Conservation (phyloP, 345 rosid species). For the Gossypium mustelinum region DNA sequence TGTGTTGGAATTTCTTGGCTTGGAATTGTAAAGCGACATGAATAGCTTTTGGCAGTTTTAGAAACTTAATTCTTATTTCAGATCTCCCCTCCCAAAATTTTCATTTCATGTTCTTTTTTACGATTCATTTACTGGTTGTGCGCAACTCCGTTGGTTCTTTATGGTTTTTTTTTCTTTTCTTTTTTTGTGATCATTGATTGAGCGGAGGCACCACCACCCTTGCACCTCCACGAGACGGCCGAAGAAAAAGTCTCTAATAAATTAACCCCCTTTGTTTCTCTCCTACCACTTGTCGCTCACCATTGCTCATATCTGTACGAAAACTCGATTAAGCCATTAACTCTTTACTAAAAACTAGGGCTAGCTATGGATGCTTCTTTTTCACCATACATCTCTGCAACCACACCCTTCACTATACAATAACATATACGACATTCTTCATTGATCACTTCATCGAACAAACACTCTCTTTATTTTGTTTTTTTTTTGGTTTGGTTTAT, state of each 20-base stretch:
- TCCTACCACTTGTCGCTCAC: conserved; percentile 40
- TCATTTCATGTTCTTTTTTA: too few species aligned
- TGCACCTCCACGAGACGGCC: conserved; percentile 31
- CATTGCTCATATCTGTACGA: conserved; percentile 22
- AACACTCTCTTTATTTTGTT: not conserved
- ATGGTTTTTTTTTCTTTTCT: not conserved
- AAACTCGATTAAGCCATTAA: too few species aligned
- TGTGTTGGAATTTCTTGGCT: conserved; percentile 43
- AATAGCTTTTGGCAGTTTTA: conserved; percentile 42
- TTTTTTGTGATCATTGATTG: conserved; percentile 15
- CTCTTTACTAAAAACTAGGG: conserved; percentile 27
- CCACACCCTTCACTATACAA: not conserved
- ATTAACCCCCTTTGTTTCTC: not conserved
- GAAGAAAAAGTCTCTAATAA: not conserved
- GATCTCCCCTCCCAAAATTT: not conserved
- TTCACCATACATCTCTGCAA: not conserved
- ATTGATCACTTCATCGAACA: not conserved
- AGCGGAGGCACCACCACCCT: conserved; percentile 34
- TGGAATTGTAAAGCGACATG: conserved; percentile 47
- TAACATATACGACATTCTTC: conserved; percentile 9
- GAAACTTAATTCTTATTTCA: not conserved
- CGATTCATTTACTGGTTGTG: conserved; percentile 6
- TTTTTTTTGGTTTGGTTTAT: conserved; percentile 13
- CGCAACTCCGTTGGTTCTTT: conserved; percentile 30
- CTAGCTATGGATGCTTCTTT: too few species aligned